A percentile compares a stretch with the other conserved stretches of the same genome.
Conservation (phyloP, 2,329 filamentous ascomycete genomes). For the Daldinia sp. region DNA sequence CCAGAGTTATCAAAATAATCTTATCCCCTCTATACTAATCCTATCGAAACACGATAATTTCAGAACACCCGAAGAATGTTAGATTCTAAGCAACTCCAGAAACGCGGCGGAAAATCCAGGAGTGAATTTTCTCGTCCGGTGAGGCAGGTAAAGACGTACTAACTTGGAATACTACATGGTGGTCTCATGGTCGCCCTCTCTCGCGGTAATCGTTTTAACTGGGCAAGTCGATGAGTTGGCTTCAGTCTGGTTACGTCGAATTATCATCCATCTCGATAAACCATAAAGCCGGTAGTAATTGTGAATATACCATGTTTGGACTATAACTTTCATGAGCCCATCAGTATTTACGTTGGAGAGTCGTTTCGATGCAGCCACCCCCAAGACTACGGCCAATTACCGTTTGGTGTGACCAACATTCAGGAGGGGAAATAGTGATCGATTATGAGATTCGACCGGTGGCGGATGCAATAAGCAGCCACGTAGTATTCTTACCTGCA, state of each 20-base stretch:
- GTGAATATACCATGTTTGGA: background rate
- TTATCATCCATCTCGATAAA: background rate
- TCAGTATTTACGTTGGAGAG: background rate
- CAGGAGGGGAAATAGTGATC: conserved; percentile 10
- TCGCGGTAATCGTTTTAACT: background rate
- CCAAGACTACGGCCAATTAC: conserved; percentile 26
- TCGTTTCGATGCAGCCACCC: conserved; percentile 12
- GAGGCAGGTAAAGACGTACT: background rate
- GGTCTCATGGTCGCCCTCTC: background rate
- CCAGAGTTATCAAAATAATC: background rate
- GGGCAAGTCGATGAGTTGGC: too few species aligned
- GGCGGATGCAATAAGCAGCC: background rate
- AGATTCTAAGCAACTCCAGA: background rate
- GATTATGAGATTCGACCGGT: conserved; percentile 1
- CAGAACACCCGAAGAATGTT: background rate
- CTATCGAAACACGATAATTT: background rate
- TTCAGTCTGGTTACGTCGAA: background rate
- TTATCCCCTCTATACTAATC: background rate
- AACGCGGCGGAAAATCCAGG: background rate
- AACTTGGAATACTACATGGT: background rate
- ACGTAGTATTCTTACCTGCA: background rate
- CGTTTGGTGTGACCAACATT: background rate
- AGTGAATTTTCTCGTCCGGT: background rate
- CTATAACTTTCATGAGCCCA: background rate
- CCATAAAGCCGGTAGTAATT: background rate